These are phyloP conservation scores for Botrytis fragariae DNA, from an alignment of 2,329 filamentous ascomycete genomes.

Conservation along the genomic window DNA sequence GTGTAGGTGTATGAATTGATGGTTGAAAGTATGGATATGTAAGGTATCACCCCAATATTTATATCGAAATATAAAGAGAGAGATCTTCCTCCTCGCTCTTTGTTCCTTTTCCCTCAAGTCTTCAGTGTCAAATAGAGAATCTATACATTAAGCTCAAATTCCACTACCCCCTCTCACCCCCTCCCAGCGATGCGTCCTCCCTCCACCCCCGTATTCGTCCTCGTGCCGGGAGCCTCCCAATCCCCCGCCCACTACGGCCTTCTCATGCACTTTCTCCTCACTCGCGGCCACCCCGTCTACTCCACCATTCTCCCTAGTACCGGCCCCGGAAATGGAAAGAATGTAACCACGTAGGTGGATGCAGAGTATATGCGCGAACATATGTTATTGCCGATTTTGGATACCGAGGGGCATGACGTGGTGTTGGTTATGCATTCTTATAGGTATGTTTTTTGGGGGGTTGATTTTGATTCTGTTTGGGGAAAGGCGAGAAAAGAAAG, in stretches of 20 bases:
- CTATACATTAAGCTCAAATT: not conserved
- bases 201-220: not conserved
- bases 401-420: not conserved
- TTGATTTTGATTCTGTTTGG: too few relatives aligned
- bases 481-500: not conserved
- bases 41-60: not conserved
- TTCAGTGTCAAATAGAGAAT: not conserved
- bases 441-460: not conserved
- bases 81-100: not conserved
- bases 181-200: not conserved
- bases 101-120: too few relatives aligned
- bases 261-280: not conserved
- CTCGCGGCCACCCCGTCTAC: not conserved
- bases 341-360: not conserved
- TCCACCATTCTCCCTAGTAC: slow-evolving; percentile 2
- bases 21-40: not conserved
- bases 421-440: not conserved
- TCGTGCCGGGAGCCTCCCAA: slow-evolving; percentile 1
- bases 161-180: not conserved
- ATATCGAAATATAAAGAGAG: not conserved
- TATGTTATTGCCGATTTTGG: not conserved
- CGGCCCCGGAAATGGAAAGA: not conserved
- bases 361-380: not conserved
- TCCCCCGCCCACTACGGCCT: not conserved
- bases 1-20: not conserved